Evolutionary conservation across 129 eudicot species (phyloP), one percentile per base, ranked within the genome.

Genomic region (Flaveria robusta): DNA sequence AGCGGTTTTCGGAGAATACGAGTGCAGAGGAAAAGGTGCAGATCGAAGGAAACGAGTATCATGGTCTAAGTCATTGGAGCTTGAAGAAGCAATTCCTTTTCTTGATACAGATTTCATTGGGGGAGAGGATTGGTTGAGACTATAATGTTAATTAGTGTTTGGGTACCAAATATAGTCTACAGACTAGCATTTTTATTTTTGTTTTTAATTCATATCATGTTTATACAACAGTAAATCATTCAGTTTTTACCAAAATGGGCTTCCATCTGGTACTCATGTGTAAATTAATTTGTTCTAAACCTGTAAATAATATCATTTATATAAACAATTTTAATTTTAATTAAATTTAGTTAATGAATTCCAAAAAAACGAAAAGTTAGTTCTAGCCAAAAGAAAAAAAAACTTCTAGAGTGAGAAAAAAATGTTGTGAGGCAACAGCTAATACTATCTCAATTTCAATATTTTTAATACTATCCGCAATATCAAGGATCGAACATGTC

Each of bases 11-110:
- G 97, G 99, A 49, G 99, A 95, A 68, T 91, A 73, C 31, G 69
- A 81, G 67, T 87, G 96, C 82, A 86, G 72, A 47, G 99, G 99
- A 20, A 81, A 71, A 74, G 99, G 99, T 31, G 97, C 99, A 22
- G 83, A 89, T 55, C 81, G 89, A 67, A 81, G 47, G 27, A 51
- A 76, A 47, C 55, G 94, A 24, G 98, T 79, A 3, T 64, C 82
- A 6, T 89, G 94, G 97, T 84, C 97, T 1, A 89, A 84, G 76
- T 84, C 87, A 5, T 71, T 91, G 29, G 84, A 37, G 41, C 65
- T 73, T 60, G 9, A 16, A 1, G 88, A 89, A 65, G 97, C 86
- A 43, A 74, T 74, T 73, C 90, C 86, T 15, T 91, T 79, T 74
- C 79, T 89, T 19, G 89, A 83, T 59, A 81, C 84, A 58, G 43